These are phyloP conservation scores for Elaeis oleifera DNA, from an alignment of 202 grass and related monocot species.

Conservation along the genomic window DNA sequence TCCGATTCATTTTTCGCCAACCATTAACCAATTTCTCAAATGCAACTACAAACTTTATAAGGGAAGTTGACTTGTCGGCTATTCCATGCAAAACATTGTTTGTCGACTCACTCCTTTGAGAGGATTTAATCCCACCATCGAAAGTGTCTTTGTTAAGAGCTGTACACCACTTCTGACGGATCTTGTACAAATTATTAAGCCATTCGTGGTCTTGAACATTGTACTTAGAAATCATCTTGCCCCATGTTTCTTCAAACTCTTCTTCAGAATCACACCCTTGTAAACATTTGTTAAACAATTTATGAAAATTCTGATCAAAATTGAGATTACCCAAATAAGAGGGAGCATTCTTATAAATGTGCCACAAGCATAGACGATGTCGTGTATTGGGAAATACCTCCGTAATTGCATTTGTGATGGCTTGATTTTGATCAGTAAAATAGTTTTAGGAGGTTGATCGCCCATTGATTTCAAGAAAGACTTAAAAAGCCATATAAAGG, in stretches of 20 bases:
- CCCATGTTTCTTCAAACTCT: slow-evolving; percentile 67
- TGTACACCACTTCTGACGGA: slow-evolving; percentile 55
- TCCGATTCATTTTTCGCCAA: slow-evolving; percentile 63
- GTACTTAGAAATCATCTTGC: slow-evolving; percentile 49
- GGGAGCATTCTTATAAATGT: slow-evolving; percentile 63
- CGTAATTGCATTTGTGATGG: slow-evolving; percentile 53
- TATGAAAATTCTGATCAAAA: slow-evolving; percentile 62
- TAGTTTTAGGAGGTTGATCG: slow-evolving; percentile 38
- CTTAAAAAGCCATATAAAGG: slow-evolving; percentile 58
- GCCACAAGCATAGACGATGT: slow-evolving; percentile 59
- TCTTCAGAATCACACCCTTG: slow-evolving; percentile 24
- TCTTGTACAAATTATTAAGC: slow-evolving; percentile 67
- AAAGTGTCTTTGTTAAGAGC: slow-evolving; percentile 64
- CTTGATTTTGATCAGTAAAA: slow-evolving; percentile 67
- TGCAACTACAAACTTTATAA: slow-evolving; percentile 34
- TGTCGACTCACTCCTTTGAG: slow-evolving; percentile 55
- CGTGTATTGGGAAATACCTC: slow-evolving; percentile 52
- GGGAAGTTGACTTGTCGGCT: slow-evolving; percentile 37
- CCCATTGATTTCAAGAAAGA: slow-evolving; percentile 74
- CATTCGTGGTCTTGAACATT: slow-evolving; percentile 75
- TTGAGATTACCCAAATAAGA: slow-evolving; percentile 56
- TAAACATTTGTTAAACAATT: slow-evolving; percentile 55
- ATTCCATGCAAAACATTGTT: slow-evolving; percentile 56
- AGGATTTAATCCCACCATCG: slow-evolving; percentile 61
- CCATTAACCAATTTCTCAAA: slow-evolving; percentile 57